Evolutionary conservation across 1,284 basidiomycete genomes (phyloP).

Genomic region (Golubevia pallescens): DNA sequence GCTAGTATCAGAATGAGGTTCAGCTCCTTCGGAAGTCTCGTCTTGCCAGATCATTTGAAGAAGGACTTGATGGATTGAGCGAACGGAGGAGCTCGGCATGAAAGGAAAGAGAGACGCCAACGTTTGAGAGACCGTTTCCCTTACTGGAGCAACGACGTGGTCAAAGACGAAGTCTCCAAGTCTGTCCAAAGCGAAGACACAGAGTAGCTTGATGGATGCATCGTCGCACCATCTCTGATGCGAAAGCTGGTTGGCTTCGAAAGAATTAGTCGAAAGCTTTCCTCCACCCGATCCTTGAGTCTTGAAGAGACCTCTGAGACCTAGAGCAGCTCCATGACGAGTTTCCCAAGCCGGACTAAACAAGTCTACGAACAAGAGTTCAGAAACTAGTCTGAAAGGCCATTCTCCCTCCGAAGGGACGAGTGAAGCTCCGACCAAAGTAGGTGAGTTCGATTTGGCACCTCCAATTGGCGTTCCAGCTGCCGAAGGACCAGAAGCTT

Average conservation of each 20-base stretch:
- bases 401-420: slow-evolving; percentile 72
- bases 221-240: slow-evolving; percentile 90
- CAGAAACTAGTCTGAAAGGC: slow-evolving; percentile 86
- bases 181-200: slow-evolving; percentile 91
- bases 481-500: no score
- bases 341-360: slow-evolving; percentile 88
- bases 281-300: slow-evolving; percentile 82
- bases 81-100: slow-evolving; percentile 79
- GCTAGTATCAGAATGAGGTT: slow-evolving; percentile 27
- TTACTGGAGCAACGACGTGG: slow-evolving; percentile 94
- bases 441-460: no score
- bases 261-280: slow-evolving; percentile 17
- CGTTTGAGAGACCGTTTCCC: slow-evolving; percentile 94
- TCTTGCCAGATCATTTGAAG: slow-evolving; percentile 93
- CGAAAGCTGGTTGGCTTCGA: slow-evolving; percentile 23
- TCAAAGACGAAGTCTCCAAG: slow-evolving; percentile 98
- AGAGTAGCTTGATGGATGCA: slow-evolving; percentile 83
- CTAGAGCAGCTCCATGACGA: slow-evolving; percentile 91
- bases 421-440: slow-evolving; percentile 16
- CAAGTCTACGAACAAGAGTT: slow-evolving; percentile 82
- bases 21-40: slow-evolving; percentile 56
- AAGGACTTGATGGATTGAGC: slow-evolving; percentile 81
- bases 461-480: no score
- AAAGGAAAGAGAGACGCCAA: slow-evolving; percentile 85
- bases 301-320: slow-evolving; percentile 85